Evolutionary conservation across 1,284 basidiomycete species (phyloP).

Genomic region (Athelia sp.): DNA sequence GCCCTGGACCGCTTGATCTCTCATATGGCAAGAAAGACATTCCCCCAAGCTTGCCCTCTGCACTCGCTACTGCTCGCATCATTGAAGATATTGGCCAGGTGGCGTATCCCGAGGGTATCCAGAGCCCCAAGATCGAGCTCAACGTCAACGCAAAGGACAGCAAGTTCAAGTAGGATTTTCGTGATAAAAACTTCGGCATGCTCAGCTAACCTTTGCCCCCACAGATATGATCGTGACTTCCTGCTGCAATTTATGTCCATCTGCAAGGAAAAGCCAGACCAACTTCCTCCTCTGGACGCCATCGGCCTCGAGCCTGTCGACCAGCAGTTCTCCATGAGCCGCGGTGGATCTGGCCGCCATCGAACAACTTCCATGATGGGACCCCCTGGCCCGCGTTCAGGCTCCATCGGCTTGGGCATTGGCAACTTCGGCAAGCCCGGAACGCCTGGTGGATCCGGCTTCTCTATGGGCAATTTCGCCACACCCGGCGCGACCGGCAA

Average conservation of each 20-base stretch:
- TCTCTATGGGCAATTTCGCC: constrained; percentile 71
- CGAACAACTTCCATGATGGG: constrained; percentile 32
- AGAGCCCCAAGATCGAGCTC: constrained; percentile 81
- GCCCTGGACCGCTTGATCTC: no score
- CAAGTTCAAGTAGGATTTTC: constrained; percentile 74
- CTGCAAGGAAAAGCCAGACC: constrained; percentile 93
- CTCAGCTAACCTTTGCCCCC: neutral
- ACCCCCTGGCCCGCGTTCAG: constrained; percentile 37
- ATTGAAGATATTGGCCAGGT: constrained; percentile 83
- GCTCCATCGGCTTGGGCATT: constrained; percentile 52
- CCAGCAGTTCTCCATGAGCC: constrained; percentile 42
- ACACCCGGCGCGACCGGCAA: constrained; percentile 41
- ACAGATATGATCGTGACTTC: constrained; percentile 95
- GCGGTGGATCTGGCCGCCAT: constrained; percentile 59
- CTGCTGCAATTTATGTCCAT: constrained; percentile 95
- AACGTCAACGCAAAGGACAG: constrained; percentile 83
- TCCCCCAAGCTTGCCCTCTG: constrained; percentile 45
- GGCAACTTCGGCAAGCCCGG: constrained; percentile 40
- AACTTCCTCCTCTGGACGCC: constrained; percentile 84
- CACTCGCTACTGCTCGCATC: constrained; percentile 54
- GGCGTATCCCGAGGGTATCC: constrained; percentile 80
- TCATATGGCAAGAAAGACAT: constrained; percentile 25
- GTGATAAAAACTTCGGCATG: constrained; percentile 3
- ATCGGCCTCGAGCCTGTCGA: constrained; percentile 88
- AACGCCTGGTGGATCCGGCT: constrained; percentile 21